Evolutionary conservation across 2,329 filamentous ascomycete species (phyloP), one percentile per base, ranked within the genome.

Genomic region (Penicillium digitatum): DNA sequence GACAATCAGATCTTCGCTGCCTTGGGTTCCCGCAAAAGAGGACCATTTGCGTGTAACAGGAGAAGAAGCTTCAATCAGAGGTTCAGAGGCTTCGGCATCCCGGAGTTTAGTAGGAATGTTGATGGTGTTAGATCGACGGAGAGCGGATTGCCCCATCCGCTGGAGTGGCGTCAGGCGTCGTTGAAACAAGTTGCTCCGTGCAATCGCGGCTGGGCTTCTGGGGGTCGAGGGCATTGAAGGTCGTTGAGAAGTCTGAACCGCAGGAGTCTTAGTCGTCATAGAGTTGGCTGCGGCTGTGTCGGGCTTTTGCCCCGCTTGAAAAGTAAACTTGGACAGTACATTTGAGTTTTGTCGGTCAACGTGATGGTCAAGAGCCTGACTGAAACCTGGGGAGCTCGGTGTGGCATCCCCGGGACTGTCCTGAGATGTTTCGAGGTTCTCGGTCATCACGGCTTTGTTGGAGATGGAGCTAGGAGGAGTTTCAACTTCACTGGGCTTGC

Each of bases 1-100:
- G 37, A 81, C 65, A 20, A 82, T 76, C 35, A 76, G 62, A 60
- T 82, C 80, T 61, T 82, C 80, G 56, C 80, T 82, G 2, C 80
- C 80, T 42, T 70, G 68, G 40, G 47, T 40, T 35, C 47, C 48
- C 1, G 43, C 39, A 11, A 47, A 45, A 14, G 54, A 54, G 20
- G 26, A 56, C 12, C 3, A 29, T n/a, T 37, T 53, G 7, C 3
- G 22, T 3, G 39, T 24, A 16, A 51, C 31, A n/a, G 42, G 48
- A 24, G 46, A 51, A 22, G 22, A 7, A n/a, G 39, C 14, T 46
- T 57, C 52, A 22, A 42, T 11, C n/a, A 39, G 54, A n/a, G 62
- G 46, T 1, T 55, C 43, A 6, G 45, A 47, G 24, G 48, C 47
- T n/a, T 58, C 47, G 3, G 47, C 42, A 18, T 55, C 54, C 20